Base-by-base conservation (phyloP, 139 green algal genomes). In the Dunaliella primolecta region DNA sequence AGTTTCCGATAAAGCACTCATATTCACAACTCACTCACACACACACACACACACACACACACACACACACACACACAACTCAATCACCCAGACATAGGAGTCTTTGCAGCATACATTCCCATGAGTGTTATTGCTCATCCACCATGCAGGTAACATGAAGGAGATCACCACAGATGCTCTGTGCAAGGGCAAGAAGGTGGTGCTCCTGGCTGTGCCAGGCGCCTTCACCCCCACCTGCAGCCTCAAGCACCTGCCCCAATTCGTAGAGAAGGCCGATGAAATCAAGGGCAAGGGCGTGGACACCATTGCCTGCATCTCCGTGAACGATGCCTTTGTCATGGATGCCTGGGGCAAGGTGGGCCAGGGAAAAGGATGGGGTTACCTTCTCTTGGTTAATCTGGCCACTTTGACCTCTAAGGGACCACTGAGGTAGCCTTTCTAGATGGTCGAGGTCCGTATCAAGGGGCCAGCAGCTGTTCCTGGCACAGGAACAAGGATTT, bases 311-410 rank as follows among this genome's bases (percentile, higher is more conserved):
- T 99, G 97, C 89, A 88, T 99, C 24, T 92, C 92, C 25, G 97
- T 99, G 2, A 99, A 99, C 81, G 80, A 84, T 78, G 80, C 96
- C 1, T 99, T 99, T 87, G 97, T 99, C 20, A 97, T 98, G 95
- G 91, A 96, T 33, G 97, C 97, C 0, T 99, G 97, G 97, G 95
- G 94, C 86, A 98, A 99, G 90, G 88, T 81, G 34, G 86, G 97
- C 97, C 0, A 99, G 97, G 97, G 95, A 93, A 85, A 98, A 99
- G 90, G 88, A 80, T 32, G 86, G 55, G n/a, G 30, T 64, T 64
- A 15, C 46, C 46, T 64, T 15, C 46, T 64, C 46, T n/a, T n/a
- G n/a, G n/a, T n/a, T n/a, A n/a, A n/a, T n/a, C n/a, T n/a, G n/a
- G n/a, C n/a, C n/a, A n/a, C n/a, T n/a, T n/a, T n/a, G n/a, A n/a